Percentiles rank a stretch among this genome's conserved stretches.
These are phyloP conservation scores for Seminavis robusta DNA, from an alignment of 108 stramenopile species.

Conservation along the genomic window DNA sequence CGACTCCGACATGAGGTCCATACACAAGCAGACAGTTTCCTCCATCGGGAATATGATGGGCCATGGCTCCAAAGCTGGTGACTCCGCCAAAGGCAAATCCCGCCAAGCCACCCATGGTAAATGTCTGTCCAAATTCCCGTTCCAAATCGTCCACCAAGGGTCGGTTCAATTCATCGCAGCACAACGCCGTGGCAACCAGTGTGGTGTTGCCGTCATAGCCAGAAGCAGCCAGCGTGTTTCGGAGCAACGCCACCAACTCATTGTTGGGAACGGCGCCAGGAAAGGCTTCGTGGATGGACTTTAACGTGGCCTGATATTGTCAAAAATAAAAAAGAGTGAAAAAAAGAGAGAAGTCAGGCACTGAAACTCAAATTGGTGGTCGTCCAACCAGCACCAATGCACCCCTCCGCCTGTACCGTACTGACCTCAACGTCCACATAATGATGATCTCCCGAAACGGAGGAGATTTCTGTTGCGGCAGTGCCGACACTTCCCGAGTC, in stretches of 20 bases:
- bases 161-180: constrained; percentile 46
- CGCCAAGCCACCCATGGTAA: constrained; percentile 46
- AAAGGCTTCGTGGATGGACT: constrained; percentile 49
- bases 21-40: constrained; percentile 52
- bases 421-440: too few relatives aligned
- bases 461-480: too few relatives aligned
- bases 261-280: constrained; percentile 15
- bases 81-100: constrained; percentile 61
- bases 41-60: constrained; percentile 61
- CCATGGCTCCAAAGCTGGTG: constrained; percentile 60
- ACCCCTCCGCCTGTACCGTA: too few relatives aligned
- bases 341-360: too few relatives aligned
- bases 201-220: constrained; percentile 10
- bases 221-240: neutral
- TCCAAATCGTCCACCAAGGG: constrained; percentile 30
- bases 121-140: constrained; percentile 23
- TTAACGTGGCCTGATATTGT: too few relatives aligned
- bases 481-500: too few relatives aligned
- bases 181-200: constrained; percentile 29
- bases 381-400: too few relatives aligned
- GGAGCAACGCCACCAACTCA: constrained; percentile 6
- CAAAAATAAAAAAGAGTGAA: too few relatives aligned
- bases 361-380: too few relatives aligned
- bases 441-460: too few relatives aligned
- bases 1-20: constrained; percentile 70